Evolutionary conservation across 2,329 filamentous ascomycete genomes (phyloP).

Genomic region (Arthrobotrys sinensis): DNA sequence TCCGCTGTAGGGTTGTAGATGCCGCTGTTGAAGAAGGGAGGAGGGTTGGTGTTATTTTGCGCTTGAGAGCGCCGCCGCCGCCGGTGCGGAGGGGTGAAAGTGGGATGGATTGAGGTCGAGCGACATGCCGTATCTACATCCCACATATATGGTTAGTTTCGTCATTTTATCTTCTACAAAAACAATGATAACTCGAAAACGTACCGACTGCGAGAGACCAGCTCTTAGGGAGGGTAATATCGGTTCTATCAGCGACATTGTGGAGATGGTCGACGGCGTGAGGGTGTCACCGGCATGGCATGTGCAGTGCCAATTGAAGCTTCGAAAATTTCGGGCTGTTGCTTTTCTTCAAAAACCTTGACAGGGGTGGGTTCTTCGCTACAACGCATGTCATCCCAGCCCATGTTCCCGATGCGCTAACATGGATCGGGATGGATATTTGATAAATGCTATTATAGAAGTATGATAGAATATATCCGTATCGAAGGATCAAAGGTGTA

Average conservation of each 20-base stretch:
- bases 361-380: no score
- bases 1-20: constrained; percentile 1
- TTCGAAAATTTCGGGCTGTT: constrained; percentile 49
- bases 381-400: constrained; percentile 37
- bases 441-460: no score
- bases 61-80: constrained; percentile 39
- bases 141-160: no score
- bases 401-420: constrained; percentile 5
- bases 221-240: constrained; percentile 59
- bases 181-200: no score
- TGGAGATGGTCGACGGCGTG: constrained; percentile 5
- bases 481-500: no score
- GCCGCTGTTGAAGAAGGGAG: not conserved
- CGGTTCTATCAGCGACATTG: constrained; percentile 59
- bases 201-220: constrained; percentile 54
- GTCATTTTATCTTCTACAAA: no score
- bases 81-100: constrained; percentile 37
- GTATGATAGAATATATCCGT: no score
- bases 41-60: constrained; percentile 40
- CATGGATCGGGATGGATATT: constrained; percentile 8
- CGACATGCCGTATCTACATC: constrained; percentile 50
- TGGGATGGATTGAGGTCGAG: constrained; percentile 31
- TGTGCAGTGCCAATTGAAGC: constrained; percentile 4
- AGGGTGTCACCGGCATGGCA: constrained; percentile 19
- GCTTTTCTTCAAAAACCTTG: constrained; percentile 22